phyloP scores from a whole-genome alignment of 164 flowering plant genomes.

The Warburgia ugandensis region DNA sequence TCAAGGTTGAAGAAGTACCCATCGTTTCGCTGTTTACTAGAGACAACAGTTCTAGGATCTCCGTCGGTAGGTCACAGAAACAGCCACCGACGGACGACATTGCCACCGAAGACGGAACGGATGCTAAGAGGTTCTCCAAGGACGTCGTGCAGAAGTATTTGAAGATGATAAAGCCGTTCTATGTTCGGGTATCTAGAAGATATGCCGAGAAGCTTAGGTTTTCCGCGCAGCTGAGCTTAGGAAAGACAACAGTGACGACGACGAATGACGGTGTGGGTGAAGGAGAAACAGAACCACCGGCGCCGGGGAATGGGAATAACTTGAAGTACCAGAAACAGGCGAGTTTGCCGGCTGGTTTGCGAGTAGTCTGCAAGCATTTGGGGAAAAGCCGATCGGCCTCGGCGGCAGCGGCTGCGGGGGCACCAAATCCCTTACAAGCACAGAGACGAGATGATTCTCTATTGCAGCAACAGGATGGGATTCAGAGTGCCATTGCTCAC shows the following conservation, averaged over 20 bases:
- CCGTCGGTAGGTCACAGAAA: conserved; percentile 14
- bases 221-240: conserved; percentile 35
- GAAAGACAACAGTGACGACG: neutral
- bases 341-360: conserved; percentile 43
- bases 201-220: conserved; percentile 44
- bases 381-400: conserved; percentile 77
- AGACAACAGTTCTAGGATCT: conserved; percentile 37
- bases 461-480: conserved; percentile 79
- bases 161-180: conserved; percentile 75
- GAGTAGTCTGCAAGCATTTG: conserved; percentile 60
- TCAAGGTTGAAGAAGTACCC: conserved; percentile 74
- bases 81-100: conserved; percentile 16
- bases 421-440: conserved; percentile 10
- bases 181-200: conserved; percentile 51
- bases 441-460: conserved; percentile 71
- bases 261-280: conserved; percentile 3
- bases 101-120: conserved; percentile 14
- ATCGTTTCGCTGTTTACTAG: conserved; percentile 54
- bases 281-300: neutral
- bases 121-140: conserved; percentile 37
- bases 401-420: conserved; percentile 38
- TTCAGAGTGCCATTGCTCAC: conserved; percentile 84
- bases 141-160: conserved; percentile 62
- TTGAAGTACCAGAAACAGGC: conserved; percentile 27
- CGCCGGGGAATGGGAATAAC: neutral